These are phyloP conservation scores for Candida sojae DNA, from an alignment of 1,139 yeast species.

Conservation along the genomic window DNA sequence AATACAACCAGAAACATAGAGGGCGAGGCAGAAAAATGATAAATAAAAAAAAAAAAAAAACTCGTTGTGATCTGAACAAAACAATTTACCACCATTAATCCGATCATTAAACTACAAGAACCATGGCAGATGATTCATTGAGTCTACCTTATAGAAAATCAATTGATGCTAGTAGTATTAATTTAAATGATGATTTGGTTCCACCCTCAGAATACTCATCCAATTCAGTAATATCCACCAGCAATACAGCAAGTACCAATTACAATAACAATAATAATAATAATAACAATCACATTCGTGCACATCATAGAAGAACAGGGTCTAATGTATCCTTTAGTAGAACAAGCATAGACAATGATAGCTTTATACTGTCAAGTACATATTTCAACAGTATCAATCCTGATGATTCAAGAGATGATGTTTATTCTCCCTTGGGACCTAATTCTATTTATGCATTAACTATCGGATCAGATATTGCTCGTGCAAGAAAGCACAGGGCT, in stretches of 20 bases:
- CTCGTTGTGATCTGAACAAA: slow-evolving; percentile 1
- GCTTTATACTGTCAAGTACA: slow-evolving; percentile 33
- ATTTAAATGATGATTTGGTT: slow-evolving; percentile 43
- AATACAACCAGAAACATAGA: neutral
- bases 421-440: slow-evolving; percentile 68
- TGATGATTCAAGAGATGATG: slow-evolving; percentile 21
- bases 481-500: slow-evolving; percentile 34
- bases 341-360: slow-evolving; percentile 39
- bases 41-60: neutral
- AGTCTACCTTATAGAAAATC: slow-evolving; percentile 23
- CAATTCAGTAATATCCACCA: neutral
- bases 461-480: slow-evolving; percentile 54
- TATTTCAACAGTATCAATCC: slow-evolving; percentile 28
- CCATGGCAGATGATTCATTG: slow-evolving; percentile 16
- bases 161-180: slow-evolving; percentile 29
- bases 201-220: slow-evolving; percentile 25
- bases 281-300: slow-evolving; percentile 5
- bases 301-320: slow-evolving; percentile 20
- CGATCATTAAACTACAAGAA: neutral
- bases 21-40: neutral
- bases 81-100: neutral
- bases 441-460: slow-evolving; percentile 78
- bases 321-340: slow-evolving; percentile 27
- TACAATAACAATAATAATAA: slow-evolving; percentile 4
- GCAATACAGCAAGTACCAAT: neutral